Evolutionary conservation across 2,329 filamentous ascomycete species (phyloP), one percentile per base, ranked within the genome.

Genomic region (Apiospora aurea): DNA sequence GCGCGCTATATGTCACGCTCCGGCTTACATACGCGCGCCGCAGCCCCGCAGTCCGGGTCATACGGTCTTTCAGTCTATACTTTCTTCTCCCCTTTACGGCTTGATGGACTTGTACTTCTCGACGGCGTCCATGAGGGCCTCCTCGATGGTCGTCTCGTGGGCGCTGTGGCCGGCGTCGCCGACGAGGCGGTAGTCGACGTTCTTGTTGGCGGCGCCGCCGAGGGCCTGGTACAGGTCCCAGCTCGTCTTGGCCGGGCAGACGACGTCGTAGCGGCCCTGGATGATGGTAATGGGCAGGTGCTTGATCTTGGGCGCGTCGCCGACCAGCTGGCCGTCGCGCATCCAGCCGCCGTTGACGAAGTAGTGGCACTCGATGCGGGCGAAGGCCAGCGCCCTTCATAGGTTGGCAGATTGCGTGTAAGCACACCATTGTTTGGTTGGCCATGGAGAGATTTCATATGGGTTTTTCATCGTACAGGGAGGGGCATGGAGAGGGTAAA

Each of bases 251-350:
- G 83, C 80, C 6, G 84, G 83, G 73, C 83, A 85, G 4, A 85
- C 81, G 18, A 85, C 76, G 75, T 85, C 84, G 69, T 85, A 84
- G n/a, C 84, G 79, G 0, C 84, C 84, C 73, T 86, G 83, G 18
- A 85, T 79, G 51, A 86, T 84, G 13, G 79, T 74, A 18, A 76
- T 79, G 4, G 79, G 76, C 4, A 79, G 70, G 70, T 78, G 76
- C 67, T 74, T 75, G 71, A 80, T 79, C 69, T 78, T 78, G 57
- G 34, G 18, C 8, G 57, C 57, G 34, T 64, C 57, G 2, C 41
- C 57, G 57, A 64, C 34, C 44, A 86, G 74, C 71, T 85, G 82
- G 0, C 82, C 82, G 18, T 85, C 83, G 67, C 81, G 78, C 75
- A 86, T 75, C 78, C 80, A 86, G 18, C 79, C 81, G 43, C 78